Conservation (phyloP, 108 stramenopile genomes). For the Nitzschia inconspicua region DNA sequence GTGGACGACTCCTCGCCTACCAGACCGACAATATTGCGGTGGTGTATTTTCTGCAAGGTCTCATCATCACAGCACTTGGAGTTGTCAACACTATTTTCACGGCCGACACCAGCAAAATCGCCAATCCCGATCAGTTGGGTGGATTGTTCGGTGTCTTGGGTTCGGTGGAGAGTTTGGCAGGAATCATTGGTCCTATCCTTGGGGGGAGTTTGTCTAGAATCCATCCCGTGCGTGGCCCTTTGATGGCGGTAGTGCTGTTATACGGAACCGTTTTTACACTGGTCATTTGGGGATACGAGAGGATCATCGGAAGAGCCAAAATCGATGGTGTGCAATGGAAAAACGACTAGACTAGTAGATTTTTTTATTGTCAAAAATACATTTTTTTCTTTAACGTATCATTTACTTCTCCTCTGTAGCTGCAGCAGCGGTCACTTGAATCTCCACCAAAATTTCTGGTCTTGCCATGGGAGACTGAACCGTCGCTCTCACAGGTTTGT, state of each 20-base stretch:
- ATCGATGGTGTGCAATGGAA: background rate
- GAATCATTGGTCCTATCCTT: slow-evolving; percentile 71
- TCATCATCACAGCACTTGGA: slow-evolving; percentile 72
- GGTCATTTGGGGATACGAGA: slow-evolving; percentile 50
- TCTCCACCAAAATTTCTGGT: slow-evolving; percentile 55
- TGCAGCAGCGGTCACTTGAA: slow-evolving; percentile 70
- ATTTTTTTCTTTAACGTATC: background rate
- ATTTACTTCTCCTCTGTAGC: too few relatives aligned
- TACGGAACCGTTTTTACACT: slow-evolving; percentile 49
- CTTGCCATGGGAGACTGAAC: slow-evolving; percentile 61
- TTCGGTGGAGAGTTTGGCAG: slow-evolving; percentile 68
- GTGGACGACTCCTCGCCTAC: slow-evolving; percentile 66
- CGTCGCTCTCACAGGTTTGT: slow-evolving; percentile 64
- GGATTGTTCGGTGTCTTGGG: slow-evolving; percentile 72
- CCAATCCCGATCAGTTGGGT: slow-evolving; percentile 62
- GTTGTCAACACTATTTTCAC: slow-evolving; percentile 76
- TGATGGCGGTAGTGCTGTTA: slow-evolving; percentile 51
- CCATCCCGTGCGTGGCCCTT: slow-evolving; percentile 49
- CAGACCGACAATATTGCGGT: slow-evolving; percentile 39
- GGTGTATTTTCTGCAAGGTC: slow-evolving; percentile 55
- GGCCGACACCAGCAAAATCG: slow-evolving; percentile 67
- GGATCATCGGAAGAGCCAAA: background rate
- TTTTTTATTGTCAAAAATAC: background rate
- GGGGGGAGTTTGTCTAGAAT: slow-evolving; percentile 55
- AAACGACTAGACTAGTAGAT: background rate